Evolutionary conservation across 1,139 yeast species (phyloP).

Genomic region (Meyerozyma smithsonii): DNA sequence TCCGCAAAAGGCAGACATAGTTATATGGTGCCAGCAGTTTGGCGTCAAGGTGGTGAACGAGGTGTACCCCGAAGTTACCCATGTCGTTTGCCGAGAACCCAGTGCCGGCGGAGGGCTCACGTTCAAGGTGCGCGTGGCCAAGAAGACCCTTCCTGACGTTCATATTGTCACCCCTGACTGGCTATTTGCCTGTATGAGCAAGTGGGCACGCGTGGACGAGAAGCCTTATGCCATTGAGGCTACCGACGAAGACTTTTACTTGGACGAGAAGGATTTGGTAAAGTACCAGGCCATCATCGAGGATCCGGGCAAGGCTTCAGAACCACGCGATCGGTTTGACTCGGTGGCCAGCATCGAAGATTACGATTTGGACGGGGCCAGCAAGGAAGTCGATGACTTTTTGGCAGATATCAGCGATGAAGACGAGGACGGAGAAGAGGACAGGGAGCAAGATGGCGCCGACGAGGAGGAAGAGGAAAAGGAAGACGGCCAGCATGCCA

Average conservation of each 20-base stretch:
- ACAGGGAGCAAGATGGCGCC: slow-evolving; percentile 19
- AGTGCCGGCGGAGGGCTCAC: slow-evolving; percentile 41
- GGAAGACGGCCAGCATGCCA: slow-evolving; percentile 5
- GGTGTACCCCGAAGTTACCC: slow-evolving; percentile 74
- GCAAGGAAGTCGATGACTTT: slow-evolving; percentile 58
- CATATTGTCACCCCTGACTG: slow-evolving; percentile 90
- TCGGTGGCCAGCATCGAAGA: slow-evolving; percentile 30
- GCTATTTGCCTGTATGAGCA: slow-evolving; percentile 80
- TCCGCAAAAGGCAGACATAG: slow-evolving; percentile 73
- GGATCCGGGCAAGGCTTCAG: slow-evolving; percentile 8
- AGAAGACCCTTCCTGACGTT: slow-evolving; percentile 57
- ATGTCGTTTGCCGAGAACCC: slow-evolving; percentile 75
- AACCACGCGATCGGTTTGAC: slow-evolving; percentile 22
- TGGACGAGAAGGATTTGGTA: slow-evolving; percentile 40
- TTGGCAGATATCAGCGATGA: slow-evolving; percentile 53
- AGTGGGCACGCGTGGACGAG: slow-evolving; percentile 73
- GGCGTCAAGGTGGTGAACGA: slow-evolving; percentile 84
- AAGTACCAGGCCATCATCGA: slow-evolving; percentile 25
- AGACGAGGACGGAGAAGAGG: slow-evolving; percentile 36
- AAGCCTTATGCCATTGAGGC: slow-evolving; percentile 50
- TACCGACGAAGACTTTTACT: slow-evolving; percentile 36
- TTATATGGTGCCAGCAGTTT: slow-evolving; percentile 86
- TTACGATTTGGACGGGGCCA: slow-evolving; percentile 51
- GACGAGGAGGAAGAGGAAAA: slow-evolving; percentile 7
- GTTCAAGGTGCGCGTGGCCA: slow-evolving; percentile 73